A percentile compares a stretch with the other conserved stretches of the same genome.
Conservation (phyloP, 257 asterid genomes). For the Eustoma russellianum region DNA sequence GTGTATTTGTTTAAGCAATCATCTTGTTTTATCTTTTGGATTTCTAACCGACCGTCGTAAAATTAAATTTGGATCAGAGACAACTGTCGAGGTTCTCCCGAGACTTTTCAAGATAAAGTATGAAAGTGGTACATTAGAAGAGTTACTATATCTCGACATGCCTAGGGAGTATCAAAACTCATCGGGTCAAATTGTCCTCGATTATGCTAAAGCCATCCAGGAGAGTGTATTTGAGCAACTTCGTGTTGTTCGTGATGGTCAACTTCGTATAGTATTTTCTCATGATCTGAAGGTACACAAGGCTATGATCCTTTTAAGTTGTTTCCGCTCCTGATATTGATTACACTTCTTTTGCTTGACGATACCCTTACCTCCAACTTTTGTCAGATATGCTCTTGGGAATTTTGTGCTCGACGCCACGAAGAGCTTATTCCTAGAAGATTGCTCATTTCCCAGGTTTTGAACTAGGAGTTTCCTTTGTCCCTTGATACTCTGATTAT, state of each 20-base stretch:
- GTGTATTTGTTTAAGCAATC: too few species aligned
- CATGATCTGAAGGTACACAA: slow-evolving; percentile 77
- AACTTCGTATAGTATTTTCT: slow-evolving; percentile 85
- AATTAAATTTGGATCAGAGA: slow-evolving; percentile 41
- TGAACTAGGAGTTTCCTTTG: neutral
- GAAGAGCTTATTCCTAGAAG: slow-evolving; percentile 94
- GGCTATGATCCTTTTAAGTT: neutral
- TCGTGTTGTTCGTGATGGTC: slow-evolving; percentile 98
- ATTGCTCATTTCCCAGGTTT: slow-evolving; percentile 86
- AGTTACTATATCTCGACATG: slow-evolving; percentile 89
- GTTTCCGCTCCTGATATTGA: neutral
- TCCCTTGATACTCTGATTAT: too few species aligned
- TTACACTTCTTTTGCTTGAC: slow-evolving; percentile 11
- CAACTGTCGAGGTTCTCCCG: slow-evolving; percentile 88
- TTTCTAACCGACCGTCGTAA: neutral
- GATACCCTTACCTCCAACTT: slow-evolving; percentile 1
- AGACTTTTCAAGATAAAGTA: slow-evolving; percentile 80
- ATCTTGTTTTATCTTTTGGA: neutral
- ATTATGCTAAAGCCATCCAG: slow-evolving; percentile 91
- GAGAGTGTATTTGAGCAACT: slow-evolving; percentile 95
- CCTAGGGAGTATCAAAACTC: slow-evolving; percentile 87
- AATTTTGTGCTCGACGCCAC: slow-evolving; percentile 94
- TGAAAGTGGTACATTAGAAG: slow-evolving; percentile 94
- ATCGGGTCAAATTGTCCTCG: slow-evolving; percentile 88
- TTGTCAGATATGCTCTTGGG: slow-evolving; percentile 91